Percentiles rank a stretch among this genome's conserved stretches.
phyloP scores from a whole-genome alignment of 495 filamentous ascomycete species.

The Aspergillus hancockii region DNA sequence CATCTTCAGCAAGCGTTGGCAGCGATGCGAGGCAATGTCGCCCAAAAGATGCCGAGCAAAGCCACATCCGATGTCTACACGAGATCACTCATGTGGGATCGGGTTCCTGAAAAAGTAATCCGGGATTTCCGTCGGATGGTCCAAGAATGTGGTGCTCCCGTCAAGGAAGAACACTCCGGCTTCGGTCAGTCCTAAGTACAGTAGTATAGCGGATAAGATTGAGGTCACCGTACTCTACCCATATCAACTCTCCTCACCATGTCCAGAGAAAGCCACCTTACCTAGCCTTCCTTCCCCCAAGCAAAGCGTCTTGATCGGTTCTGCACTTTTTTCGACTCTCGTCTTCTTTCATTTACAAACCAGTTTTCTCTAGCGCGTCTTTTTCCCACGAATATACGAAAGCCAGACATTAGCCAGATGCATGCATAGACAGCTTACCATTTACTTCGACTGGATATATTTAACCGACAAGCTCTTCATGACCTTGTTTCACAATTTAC shows the following conservation, averaged over 20 bases:
- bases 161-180: conserved; percentile 38
- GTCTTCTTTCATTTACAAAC: conserved; percentile 8
- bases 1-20: conserved; percentile 84
- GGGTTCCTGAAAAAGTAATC: conserved; percentile 88
- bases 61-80: conserved; percentile 76
- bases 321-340: conserved; percentile 12
- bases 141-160: conserved; percentile 50
- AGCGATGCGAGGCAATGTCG: conserved; percentile 72
- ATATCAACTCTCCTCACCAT: conserved; percentile 12
- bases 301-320: conserved; percentile 15
- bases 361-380: conserved; percentile 13
- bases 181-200: conserved; percentile 35
- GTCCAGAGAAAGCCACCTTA: conserved; percentile 11
- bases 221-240: conserved; percentile 7
- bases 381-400: conserved; percentile 17
- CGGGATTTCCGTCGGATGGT: conserved; percentile 90
- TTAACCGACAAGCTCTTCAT: conserved; percentile 21
- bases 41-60: conserved; percentile 32
- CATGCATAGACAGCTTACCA: conserved; percentile 30
- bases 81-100: conserved; percentile 89
- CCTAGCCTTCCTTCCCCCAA: conserved; percentile 9
- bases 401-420: conserved; percentile 28
- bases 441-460: conserved; percentile 30
- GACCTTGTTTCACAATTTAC: conserved; percentile 23
- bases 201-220: conserved; percentile 13